These are phyloP conservation scores for Lepiota brunneoincarnata DNA, from an alignment of 768 basidiomycete species.

Conservation along the genomic window DNA sequence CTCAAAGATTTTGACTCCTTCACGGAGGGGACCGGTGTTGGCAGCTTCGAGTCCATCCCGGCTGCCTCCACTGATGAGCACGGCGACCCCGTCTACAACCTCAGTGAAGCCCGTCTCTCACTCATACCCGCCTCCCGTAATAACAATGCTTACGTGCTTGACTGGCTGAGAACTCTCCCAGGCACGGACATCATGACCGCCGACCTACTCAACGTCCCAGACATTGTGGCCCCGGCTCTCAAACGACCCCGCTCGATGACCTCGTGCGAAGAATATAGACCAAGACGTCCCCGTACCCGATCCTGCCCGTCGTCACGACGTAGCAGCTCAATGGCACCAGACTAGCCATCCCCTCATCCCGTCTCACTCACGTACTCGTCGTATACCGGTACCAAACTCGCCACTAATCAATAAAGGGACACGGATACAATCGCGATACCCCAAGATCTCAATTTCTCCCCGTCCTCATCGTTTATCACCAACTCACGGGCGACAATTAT, in stretches of 20 bases:
- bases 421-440: slow-evolving; percentile 8
- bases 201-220: slow-evolving; percentile 25
- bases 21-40: slow-evolving; percentile 53
- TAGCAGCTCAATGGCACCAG: slow-evolving; percentile 14
- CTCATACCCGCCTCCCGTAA: slow-evolving; percentile 25
- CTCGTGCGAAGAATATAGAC: slow-evolving; percentile 27
- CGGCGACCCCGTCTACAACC: slow-evolving; percentile 30
- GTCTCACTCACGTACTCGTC: neutral
- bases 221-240: slow-evolving; percentile 20
- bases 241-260: slow-evolving; percentile 40
- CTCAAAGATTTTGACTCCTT: slow-evolving; percentile 59
- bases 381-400: neutral
- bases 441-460: neutral
- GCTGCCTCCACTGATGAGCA: slow-evolving; percentile 32
- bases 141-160: slow-evolving; percentile 22
- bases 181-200: neutral
- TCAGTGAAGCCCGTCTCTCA: slow-evolving; percentile 17
- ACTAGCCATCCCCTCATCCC: slow-evolving; percentile 11
- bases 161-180: slow-evolving; percentile 35
- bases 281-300: slow-evolving; percentile 26
- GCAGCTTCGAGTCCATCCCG: slow-evolving; percentile 49
- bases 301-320: slow-evolving; percentile 17
- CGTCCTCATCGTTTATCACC: slow-evolving; percentile 1
- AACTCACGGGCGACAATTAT: slow-evolving; percentile 5
- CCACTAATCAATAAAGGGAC: slow-evolving; percentile 6